phyloP scores from a whole-genome alignment of 371 early-diverging fungal genomes.

The Mucor circinelloides region DNA sequence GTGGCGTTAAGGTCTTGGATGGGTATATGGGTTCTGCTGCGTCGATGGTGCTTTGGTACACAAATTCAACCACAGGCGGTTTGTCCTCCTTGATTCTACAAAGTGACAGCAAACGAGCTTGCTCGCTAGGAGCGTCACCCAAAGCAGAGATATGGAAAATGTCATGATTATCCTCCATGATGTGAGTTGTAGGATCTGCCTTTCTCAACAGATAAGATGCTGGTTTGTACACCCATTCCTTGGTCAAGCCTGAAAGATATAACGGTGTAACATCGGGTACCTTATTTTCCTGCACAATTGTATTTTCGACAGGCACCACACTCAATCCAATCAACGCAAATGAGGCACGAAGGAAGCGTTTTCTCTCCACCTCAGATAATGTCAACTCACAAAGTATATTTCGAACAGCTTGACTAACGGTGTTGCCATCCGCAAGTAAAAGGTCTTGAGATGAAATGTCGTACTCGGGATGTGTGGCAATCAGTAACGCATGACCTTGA shows the following conservation, averaged over 20 bases:
- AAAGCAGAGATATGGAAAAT: constrained; percentile 33
- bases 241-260: constrained; percentile 53
- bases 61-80: constrained; percentile 13
- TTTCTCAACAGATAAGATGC: constrained; percentile 20
- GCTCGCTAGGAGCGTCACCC: not conserved
- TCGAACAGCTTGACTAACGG: constrained; percentile 23
- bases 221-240: constrained; percentile 26
- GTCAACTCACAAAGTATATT: constrained; percentile 44
- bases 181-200: constrained; percentile 17
- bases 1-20: constrained; percentile 29
- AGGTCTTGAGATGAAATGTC: constrained; percentile 52
- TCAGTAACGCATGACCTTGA: constrained; percentile 65
- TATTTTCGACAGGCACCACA: constrained; percentile 34
- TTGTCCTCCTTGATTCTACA: constrained; percentile 10
- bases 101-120: constrained; percentile 5
- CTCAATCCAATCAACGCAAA: constrained; percentile 57
- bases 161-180: constrained; percentile 42
- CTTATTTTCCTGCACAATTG: constrained; percentile 28
- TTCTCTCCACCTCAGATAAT: constrained; percentile 49
- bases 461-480: constrained; percentile 80
- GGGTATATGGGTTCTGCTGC: constrained; percentile 29
- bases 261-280: constrained; percentile 55
- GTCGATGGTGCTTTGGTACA: constrained; percentile 11
- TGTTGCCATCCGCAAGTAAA: constrained; percentile 29
- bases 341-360: constrained; percentile 49